Percentiles rank a stretch among this genome's conserved stretches.
Conservation (phyloP, 2,329 filamentous ascomycete genomes). For the Seiridium unicorne region DNA sequence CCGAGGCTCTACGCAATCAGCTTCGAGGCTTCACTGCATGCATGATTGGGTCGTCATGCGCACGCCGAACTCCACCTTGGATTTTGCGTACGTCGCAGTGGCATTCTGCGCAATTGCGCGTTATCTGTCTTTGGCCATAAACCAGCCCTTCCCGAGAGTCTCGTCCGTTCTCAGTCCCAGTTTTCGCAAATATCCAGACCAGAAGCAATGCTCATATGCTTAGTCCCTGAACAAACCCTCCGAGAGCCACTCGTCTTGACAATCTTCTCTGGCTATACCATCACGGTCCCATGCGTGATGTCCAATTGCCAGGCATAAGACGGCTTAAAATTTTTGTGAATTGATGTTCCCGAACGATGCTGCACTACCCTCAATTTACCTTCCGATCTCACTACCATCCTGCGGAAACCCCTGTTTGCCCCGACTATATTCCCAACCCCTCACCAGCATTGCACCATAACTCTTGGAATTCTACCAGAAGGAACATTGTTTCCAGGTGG, state of each 20-base stretch:
- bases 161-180: not conserved
- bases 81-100: not conserved
- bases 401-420: not conserved
- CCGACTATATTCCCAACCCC: too few relatives aligned
- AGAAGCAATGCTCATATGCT: not conserved
- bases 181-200: too few relatives aligned
- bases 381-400: not conserved
- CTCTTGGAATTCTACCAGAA: not conserved
- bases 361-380: not conserved
- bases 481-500: not conserved
- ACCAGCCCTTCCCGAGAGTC: not conserved
- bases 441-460: not conserved
- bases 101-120: not conserved
- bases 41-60: constrained; percentile 6
- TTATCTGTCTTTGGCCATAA: not conserved
- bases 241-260: not conserved
- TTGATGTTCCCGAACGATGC: not conserved
- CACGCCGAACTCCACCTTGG: not conserved
- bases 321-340: not conserved
- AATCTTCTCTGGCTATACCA: not conserved
- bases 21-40: constrained; percentile 6
- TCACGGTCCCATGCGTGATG: constrained; percentile 3
- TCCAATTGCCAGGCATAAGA: not conserved
- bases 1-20: constrained; percentile 6
- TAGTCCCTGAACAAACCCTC: not conserved